Base-by-base conservation (phyloP, 306 rosid species). In the Arachis hypogaea region DNA sequence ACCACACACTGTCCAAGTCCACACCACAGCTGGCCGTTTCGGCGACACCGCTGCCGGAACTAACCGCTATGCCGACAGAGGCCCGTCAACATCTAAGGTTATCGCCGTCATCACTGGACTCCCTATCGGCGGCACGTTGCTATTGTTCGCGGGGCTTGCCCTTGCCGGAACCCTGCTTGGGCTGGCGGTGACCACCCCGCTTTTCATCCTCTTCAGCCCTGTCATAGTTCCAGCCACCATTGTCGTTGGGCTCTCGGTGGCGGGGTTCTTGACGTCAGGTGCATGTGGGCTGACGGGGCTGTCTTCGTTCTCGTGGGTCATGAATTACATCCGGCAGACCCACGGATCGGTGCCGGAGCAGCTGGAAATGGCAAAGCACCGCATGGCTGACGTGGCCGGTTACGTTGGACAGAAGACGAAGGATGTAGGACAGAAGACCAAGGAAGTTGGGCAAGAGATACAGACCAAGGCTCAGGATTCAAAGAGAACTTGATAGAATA, bases 361-460 rank as follows among this genome's bases (percentile, higher is more conserved):
- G 68, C 77, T 87, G 7, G 91, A 90, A 63, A 64, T 30, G 0
- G 90, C 89, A 0, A 88, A 87, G 80, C 69, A 56, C 8, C 72
- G 83, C 16, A 45, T 83, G 76, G 90, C 85, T 42, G 93, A 87
- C 16, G 59, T 82, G 72, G 92, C 85, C 0, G 86, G 77, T 28
- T 87, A 80, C 12, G 82, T 89, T 44, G 97, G 97, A 30, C 96
- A 88, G 86, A 95, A 94, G 88, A 86, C 92, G 0, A 89, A 89
- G 86, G 97, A 92, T 9, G 77, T 58, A 0, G 83, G 83, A 2
- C 76, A 80, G 72, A 80, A 80, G 68, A 74, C 83, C 0, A 80
- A 80, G 63, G 83, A 80, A 2, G 85, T 76, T n/a, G 98, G 99
- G 11, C 97, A 90, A 49, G 96, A 90, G 11, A 85, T 88, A 18